These are phyloP conservation scores for Pichia kluyveri DNA, from an alignment of 805 yeast species.

Conservation along the genomic window DNA sequence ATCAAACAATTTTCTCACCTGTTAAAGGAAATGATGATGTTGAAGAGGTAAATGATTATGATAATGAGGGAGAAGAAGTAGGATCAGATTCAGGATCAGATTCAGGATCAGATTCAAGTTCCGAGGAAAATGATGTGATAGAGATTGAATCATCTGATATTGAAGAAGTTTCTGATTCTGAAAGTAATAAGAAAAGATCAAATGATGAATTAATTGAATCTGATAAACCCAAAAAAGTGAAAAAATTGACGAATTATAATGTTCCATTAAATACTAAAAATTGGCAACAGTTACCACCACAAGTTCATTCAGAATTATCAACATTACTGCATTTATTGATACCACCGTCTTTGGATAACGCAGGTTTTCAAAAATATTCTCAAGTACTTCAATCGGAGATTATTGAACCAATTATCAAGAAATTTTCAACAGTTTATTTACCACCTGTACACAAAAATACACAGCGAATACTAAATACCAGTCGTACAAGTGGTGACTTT, in stretches of 20 bases:
- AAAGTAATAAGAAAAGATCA: not conserved
- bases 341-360: slow-evolving; percentile 2
- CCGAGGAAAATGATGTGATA: slow-evolving; percentile 1
- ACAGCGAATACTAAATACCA: not conserved
- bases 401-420: slow-evolving; percentile 15
- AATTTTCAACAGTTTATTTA: slow-evolving; percentile 15
- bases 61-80: not conserved
- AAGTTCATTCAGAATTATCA: slow-evolving; percentile 4
- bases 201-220: no score
- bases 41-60: not conserved
- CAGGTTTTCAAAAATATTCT: not conserved
- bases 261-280: slow-evolving; percentile 4
- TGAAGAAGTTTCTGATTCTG: not conserved
- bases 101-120: not conserved
- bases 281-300: slow-evolving; percentile 5
- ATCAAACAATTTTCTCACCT: slow-evolving; percentile 12
- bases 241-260: slow-evolving; percentile 2
- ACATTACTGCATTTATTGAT: slow-evolving; percentile 3
- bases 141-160: not conserved
- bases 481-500: slow-evolving; percentile 13
- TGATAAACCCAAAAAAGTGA: not conserved
- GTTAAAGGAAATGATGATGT: not conserved
- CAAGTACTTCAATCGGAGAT: slow-evolving; percentile 12
- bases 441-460: slow-evolving; percentile 16
- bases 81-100: no score